Percentiles rank a stretch among this genome's conserved stretches.
These are phyloP conservation scores for Avena insularis DNA, from an alignment of 176 grass and related monocot genomes.

Conservation along the genomic window DNA sequence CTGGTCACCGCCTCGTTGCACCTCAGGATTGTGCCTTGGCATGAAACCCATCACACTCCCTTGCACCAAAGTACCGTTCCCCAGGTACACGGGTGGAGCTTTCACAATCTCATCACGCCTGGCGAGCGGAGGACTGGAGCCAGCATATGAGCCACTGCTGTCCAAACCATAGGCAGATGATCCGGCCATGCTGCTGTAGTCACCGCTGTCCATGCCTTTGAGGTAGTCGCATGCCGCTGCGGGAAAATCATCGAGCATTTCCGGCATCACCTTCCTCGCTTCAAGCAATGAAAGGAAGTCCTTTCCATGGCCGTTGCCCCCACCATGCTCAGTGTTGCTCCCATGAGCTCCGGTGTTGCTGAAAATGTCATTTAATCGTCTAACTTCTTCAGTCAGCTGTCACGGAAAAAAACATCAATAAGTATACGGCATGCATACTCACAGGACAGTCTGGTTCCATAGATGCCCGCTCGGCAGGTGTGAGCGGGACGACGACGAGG, in stretches of 20 bases:
- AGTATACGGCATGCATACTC: constrained; percentile 37
- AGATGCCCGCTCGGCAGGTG: constrained; percentile 37
- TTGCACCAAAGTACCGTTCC: constrained; percentile 7
- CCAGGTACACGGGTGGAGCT: constrained; percentile 35
- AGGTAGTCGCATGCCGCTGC: constrained; percentile 58
- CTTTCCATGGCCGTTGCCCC: constrained; percentile 14
- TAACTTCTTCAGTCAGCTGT: background rate
- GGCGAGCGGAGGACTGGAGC: constrained; percentile 19
- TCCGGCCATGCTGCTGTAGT: constrained; percentile 13
- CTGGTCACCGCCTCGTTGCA: constrained; percentile 19
- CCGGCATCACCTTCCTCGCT: constrained; percentile 44
- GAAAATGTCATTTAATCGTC: constrained; percentile 12
- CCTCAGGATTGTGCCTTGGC: constrained; percentile 37
- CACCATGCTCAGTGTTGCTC: constrained; percentile 19
- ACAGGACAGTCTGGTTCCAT: constrained; percentile 67
- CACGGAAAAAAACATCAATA: constrained; percentile 6
- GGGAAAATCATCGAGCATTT: constrained; percentile 54
- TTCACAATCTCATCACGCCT: constrained; percentile 29
- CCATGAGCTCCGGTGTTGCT: constrained; percentile 40
- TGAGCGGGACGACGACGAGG: constrained; percentile 9
- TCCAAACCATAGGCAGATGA: constrained; percentile 20
- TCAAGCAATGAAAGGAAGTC: constrained; percentile 61
- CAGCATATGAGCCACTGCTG: background rate
- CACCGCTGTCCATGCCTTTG: constrained; percentile 42
- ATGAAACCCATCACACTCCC: constrained; percentile 6